A percentile compares a stretch with the other conserved stretches of the same genome.
Evolutionary conservation across 306 rosid genomes (phyloP).

Genomic region (Parietaria judaica): DNA sequence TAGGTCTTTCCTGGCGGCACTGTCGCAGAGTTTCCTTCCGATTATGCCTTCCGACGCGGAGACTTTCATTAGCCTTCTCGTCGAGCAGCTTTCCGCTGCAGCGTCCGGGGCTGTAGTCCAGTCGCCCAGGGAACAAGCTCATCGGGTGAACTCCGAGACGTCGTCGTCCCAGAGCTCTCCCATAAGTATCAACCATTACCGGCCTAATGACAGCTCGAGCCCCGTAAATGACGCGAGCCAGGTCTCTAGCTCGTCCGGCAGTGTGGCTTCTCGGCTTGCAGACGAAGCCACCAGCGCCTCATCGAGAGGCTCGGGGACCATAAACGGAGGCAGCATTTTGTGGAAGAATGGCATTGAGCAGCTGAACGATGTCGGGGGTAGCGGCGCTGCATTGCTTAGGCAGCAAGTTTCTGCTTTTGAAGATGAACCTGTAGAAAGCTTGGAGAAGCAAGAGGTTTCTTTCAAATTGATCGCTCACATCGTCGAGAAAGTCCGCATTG

Average conservation of each 20-base stretch:
- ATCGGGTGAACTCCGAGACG: constrained; percentile 35
- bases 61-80: constrained; percentile 41
- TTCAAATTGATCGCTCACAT: constrained; percentile 74
- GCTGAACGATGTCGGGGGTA: constrained; percentile 54
- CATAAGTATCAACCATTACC: constrained; percentile 38
- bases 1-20: constrained; percentile 58
- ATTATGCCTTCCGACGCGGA: constrained; percentile 51
- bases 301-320: constrained; percentile 42
- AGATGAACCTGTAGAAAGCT: constrained; percentile 75
- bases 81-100: constrained; percentile 41
- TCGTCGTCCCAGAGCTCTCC: constrained; percentile 84
- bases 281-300: constrained; percentile 55
- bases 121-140: constrained; percentile 32
- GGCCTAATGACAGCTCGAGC: constrained; percentile 35
- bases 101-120: constrained; percentile 29
- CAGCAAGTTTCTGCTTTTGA: constrained; percentile 73
- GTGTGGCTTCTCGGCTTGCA: constrained; percentile 40
- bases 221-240: constrained; percentile 55
- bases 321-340: constrained; percentile 56
- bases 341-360: constrained; percentile 69
- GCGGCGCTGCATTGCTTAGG: constrained; percentile 38
- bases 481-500: constrained; percentile 49
- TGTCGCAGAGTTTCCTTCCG: constrained; percentile 60
- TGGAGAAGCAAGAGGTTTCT: constrained; percentile 90
- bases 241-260: constrained; percentile 50